Percentiles rank a stretch among this genome's conserved stretches.
These are phyloP conservation scores for Podaxis carcinomalis DNA, from an alignment of 768 basidiomycete species.

Conservation along the genomic window DNA sequence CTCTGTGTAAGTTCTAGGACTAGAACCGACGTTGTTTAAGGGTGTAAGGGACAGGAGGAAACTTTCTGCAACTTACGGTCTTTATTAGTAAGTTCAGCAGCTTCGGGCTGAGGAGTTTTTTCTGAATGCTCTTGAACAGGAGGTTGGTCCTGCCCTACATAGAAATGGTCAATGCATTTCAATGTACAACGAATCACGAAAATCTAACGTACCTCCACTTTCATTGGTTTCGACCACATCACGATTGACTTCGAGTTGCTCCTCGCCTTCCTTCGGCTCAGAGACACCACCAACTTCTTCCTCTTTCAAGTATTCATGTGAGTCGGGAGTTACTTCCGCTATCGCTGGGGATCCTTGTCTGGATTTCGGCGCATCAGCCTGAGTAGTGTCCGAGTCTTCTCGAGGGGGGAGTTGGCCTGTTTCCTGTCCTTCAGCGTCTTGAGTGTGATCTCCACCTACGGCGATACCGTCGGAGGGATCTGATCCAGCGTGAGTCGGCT, in stretches of 20 bases:
- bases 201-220: neutral
- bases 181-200: neutral
- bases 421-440: neutral
- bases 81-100: neutral
- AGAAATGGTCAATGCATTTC: neutral
- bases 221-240: neutral
- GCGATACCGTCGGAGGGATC: neutral
- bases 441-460: neutral
- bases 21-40: neutral
- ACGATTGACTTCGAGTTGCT: neutral
- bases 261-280: neutral
- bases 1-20: neutral
- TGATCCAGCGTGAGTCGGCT: neutral
- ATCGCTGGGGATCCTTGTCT: neutral
- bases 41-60: neutral
- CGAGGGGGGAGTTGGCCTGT: neutral
- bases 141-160: neutral
- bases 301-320: neutral
- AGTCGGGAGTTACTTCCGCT: neutral
- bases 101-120: neutral
- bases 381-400: neutral
- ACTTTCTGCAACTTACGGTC: neutral
- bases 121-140: neutral
- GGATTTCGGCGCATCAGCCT: neutral
- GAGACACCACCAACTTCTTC: neutral